Evolutionary conservation across 2,329 filamentous ascomycete genomes (phyloP).

Genomic region (Phialophora expanda): DNA sequence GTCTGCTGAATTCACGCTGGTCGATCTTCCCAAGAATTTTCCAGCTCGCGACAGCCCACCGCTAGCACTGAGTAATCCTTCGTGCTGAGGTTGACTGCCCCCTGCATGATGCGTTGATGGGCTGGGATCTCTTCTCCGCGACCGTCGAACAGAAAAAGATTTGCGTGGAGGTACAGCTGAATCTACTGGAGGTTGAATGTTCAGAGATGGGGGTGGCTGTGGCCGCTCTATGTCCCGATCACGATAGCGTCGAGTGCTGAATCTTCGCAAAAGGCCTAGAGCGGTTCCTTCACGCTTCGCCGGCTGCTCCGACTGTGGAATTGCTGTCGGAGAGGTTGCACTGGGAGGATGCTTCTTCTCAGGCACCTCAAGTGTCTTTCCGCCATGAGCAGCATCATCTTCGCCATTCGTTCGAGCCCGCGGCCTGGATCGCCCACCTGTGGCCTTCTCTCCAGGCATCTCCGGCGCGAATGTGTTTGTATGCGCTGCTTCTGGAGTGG

Average conservation of each 20-base stretch:
- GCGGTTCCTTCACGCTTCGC: slow-evolving; percentile 86
- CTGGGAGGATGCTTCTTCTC: slow-evolving; percentile 48
- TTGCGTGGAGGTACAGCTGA: slow-evolving; percentile 70
- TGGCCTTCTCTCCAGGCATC: slow-evolving; percentile 85
- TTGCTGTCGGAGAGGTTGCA: slow-evolving; percentile 20
- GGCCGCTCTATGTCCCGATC: slow-evolving; percentile 64
- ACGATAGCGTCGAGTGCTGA: slow-evolving; percentile 82
- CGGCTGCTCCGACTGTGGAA: slow-evolving; percentile 60
- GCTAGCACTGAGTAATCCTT: slow-evolving; percentile 74
- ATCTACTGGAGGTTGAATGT: slow-evolving; percentile 78
- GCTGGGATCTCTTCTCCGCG: slow-evolving; percentile 60
- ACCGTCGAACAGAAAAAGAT: slow-evolving; percentile 81
- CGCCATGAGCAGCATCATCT: slow-evolving; percentile 78
- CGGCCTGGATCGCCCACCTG: slow-evolving; percentile 79
- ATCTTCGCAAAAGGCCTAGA: slow-evolving; percentile 80
- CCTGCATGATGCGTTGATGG: slow-evolving; percentile 63
- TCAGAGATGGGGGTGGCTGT: slow-evolving; percentile 74
- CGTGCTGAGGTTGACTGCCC: slow-evolving; percentile 71
- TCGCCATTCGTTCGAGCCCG: slow-evolving; percentile 92
- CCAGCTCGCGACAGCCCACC: slow-evolving; percentile 59
- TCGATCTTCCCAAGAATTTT: slow-evolving; percentile 79
- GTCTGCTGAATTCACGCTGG: slow-evolving; percentile 89
- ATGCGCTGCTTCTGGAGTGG: slow-evolving; percentile 82
- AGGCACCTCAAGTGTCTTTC: slow-evolving; percentile 68
- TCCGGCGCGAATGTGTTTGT: slow-evolving; percentile 86